Evolutionary conservation across 23 red algal species (phyloP).

Genomic region (Agarophyton chilense): DNA sequence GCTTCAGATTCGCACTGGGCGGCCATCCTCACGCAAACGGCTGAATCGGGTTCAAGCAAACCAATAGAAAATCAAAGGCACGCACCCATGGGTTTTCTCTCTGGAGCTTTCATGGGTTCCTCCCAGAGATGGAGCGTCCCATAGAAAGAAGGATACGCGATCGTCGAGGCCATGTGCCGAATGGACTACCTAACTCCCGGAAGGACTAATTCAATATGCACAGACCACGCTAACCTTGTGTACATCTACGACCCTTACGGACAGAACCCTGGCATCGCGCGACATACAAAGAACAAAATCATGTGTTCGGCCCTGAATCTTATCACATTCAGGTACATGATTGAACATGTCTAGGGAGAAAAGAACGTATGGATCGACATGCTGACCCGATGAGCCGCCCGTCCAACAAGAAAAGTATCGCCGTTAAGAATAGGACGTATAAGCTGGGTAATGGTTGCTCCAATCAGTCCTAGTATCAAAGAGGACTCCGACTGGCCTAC

Average conservation of each 20-base stretch:
- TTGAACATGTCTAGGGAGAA: constrained; percentile 27
- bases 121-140: no score
- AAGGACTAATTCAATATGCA: not conserved
- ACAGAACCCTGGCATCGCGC: not conserved
- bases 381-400: constrained; percentile 29
- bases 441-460: not conserved
- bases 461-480: no score
- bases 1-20: no score
- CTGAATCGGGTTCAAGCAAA: no score
- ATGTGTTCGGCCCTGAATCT: constrained; percentile 5
- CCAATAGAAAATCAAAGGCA: no score
- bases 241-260: not conserved
- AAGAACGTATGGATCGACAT: constrained; percentile 38
- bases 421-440: not conserved
- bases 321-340: no score
- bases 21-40: no score
- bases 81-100: no score
- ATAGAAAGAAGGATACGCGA: no score
- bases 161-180: constrained; percentile 19
- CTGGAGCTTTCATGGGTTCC: no score
- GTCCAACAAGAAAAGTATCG: not conserved
- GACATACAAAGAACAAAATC: not conserved
- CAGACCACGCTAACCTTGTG: constrained; percentile 22
- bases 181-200: not conserved
- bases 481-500: not conserved